A percentile compares a stretch with the other conserved stretches of the same genome.
phyloP scores from a whole-genome alignment of 805 yeast genomes.

The Ogataea ramenticola region DNA sequence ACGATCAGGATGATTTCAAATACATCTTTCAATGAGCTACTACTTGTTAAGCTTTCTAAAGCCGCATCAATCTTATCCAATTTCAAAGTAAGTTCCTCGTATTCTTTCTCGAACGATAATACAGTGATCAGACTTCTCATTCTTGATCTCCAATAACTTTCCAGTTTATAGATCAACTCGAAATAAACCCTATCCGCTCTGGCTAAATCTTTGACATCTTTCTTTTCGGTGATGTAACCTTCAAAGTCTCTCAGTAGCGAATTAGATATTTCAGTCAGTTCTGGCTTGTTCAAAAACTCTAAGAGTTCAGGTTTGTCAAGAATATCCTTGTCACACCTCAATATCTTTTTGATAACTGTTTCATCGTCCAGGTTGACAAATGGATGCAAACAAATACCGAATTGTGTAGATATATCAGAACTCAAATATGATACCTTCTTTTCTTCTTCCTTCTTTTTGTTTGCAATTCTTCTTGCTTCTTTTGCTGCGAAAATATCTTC shows the following conservation, averaged over 20 bases:
- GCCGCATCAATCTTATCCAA: conserved; percentile 70
- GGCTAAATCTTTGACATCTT: conserved; percentile 51
- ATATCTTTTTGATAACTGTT: conserved; percentile 60
- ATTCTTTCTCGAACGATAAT: conserved; percentile 71
- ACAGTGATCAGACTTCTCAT: conserved; percentile 73
- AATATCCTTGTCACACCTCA: conserved; percentile 70
- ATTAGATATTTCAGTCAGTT: conserved; percentile 67
- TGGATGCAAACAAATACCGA: conserved; percentile 87
- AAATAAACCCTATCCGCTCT: conserved; percentile 82
- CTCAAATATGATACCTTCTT: conserved; percentile 65
- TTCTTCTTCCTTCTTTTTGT: conserved; percentile 38
- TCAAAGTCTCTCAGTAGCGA: conserved; percentile 63
- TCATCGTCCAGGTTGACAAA: conserved; percentile 56
- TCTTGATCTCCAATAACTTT: conserved; percentile 88
- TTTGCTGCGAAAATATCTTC: conserved; percentile 86
- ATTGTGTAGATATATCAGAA: conserved; percentile 86
- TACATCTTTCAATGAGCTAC: conserved; percentile 62
- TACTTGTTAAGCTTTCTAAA: conserved; percentile 53
- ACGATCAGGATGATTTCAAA: conserved; percentile 82
- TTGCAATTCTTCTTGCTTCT: conserved; percentile 45
- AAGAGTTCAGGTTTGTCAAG: conserved; percentile 64
- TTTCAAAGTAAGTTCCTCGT: conserved; percentile 60
- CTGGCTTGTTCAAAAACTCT: conserved; percentile 76
- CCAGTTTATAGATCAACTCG: conserved; percentile 75
- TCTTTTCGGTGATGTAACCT: conserved; percentile 77